These are phyloP conservation scores for Fusarium subtropicale DNA, from an alignment of 2,329 filamentous ascomycete species.

Conservation along the genomic window DNA sequence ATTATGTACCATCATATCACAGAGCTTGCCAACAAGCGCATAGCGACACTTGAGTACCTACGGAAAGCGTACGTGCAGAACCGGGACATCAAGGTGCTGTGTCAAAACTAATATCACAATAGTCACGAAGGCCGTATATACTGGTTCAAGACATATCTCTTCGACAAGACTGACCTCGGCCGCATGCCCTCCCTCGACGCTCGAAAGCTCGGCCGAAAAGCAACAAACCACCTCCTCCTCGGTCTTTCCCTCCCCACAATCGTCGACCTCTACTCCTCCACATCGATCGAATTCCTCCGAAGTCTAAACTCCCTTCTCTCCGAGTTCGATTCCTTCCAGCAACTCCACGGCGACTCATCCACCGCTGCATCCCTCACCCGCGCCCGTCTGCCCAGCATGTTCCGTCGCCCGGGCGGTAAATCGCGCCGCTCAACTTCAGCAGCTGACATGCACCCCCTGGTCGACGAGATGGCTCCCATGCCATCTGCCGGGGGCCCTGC, in stretches of 20 bases:
- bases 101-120: slow-evolving; percentile 4
- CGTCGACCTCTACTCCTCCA: slow-evolving; percentile 85
- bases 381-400: slow-evolving; percentile 85
- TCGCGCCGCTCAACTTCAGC: slow-evolving; percentile 65
- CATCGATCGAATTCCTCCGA: slow-evolving; percentile 85
- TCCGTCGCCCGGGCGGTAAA: slow-evolving; percentile 74
- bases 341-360: slow-evolving; percentile 83
- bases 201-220: slow-evolving; percentile 86
- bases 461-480: slow-evolving; percentile 48
- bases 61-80: slow-evolving; percentile 81
- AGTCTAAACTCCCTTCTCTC: slow-evolving; percentile 85
- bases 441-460: slow-evolving; percentile 54
- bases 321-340: slow-evolving; percentile 95
- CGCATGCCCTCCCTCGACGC: slow-evolving; percentile 88
- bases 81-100: accelerated
- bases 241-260: slow-evolving; percentile 91
- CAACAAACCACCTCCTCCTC: slow-evolving; percentile 92
- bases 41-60: slow-evolving; percentile 92
- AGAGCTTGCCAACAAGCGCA: slow-evolving; percentile 89
- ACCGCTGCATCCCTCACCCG: slow-evolving; percentile 77
- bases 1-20: slow-evolving; percentile 75
- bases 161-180: slow-evolving; percentile 82
- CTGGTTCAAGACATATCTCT: slow-evolving; percentile 98
- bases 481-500: slow-evolving; percentile 48
- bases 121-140: slow-evolving; percentile 95